A percentile compares a stretch with the other conserved stretches of the same genome.
phyloP scores from a whole-genome alignment of 1,284 basidiomycete genomes.

The Ganoderma lingzhi region DNA sequence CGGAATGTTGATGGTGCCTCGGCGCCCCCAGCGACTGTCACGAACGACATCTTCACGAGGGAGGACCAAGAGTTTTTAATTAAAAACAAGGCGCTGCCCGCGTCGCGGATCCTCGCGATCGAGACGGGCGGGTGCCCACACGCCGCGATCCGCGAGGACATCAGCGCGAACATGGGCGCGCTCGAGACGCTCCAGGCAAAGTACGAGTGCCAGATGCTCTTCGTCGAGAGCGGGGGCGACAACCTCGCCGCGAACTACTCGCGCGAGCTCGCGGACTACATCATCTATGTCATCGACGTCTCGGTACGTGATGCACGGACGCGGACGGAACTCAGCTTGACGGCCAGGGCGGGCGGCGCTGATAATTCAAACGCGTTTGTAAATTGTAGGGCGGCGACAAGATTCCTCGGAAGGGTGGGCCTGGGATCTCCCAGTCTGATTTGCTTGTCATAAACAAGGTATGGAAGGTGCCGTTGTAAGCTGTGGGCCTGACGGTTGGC shows the following conservation, averaged over 20 bases:
- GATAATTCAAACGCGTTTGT: background rate
- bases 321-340: background rate
- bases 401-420: slow-evolving; percentile 97
- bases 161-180: slow-evolving; percentile 95
- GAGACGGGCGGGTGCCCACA: slow-evolving; percentile 98
- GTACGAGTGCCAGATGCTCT: slow-evolving; percentile 83
- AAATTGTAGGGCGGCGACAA: slow-evolving; percentile 88
- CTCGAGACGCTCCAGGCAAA: slow-evolving; percentile 96
- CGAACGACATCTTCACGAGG: slow-evolving; percentile 97
- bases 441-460: slow-evolving; percentile 96
- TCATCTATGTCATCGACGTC: slow-evolving; percentile 93
- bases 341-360: background rate
- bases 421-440: slow-evolving; percentile 96
- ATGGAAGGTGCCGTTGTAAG: slow-evolving; percentile 21
- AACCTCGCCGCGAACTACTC: slow-evolving; percentile 97
- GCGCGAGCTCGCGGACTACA: slow-evolving; percentile 96
- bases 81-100: slow-evolving; percentile 87
- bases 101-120: slow-evolving; percentile 92
- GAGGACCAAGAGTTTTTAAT: slow-evolving; percentile 99
- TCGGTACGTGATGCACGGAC: slow-evolving; percentile 50
- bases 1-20: background rate
- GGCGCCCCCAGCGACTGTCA: slow-evolving; percentile 77
- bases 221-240: slow-evolving; percentile 97
- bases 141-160: slow-evolving; percentile 96
- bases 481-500: too few species aligned